Evolutionary conservation across 805 yeast species (phyloP).

Genomic region (Cyberlindnera lachancei): DNA sequence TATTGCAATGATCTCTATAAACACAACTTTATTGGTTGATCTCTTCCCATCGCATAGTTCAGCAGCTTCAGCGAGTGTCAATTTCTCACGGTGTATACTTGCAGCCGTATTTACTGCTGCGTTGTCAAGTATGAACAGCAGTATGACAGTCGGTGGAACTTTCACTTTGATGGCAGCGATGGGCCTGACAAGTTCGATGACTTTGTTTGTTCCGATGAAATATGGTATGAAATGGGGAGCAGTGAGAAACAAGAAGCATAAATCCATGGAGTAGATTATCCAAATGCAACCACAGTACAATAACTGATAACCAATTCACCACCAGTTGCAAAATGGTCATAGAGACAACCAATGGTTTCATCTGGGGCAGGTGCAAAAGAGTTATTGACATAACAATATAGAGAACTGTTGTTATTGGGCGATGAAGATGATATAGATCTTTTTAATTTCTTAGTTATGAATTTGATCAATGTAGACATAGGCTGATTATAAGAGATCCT

Average conservation of each 20-base stretch:
- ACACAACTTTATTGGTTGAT: slow-evolving; percentile 69
- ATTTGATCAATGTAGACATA: slow-evolving; percentile 38
- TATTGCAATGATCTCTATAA: slow-evolving; percentile 48
- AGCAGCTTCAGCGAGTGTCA: slow-evolving; percentile 66
- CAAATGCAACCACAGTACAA: slow-evolving; percentile 40
- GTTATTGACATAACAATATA: slow-evolving; percentile 38
- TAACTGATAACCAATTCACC: slow-evolving; percentile 38
- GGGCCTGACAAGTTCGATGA: slow-evolving; percentile 22
- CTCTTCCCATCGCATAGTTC: slow-evolving; percentile 64
- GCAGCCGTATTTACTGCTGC: slow-evolving; percentile 69
- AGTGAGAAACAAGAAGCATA: slow-evolving; percentile 13
- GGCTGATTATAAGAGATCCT: slow-evolving; percentile 40
- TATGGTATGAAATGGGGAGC: slow-evolving; percentile 25
- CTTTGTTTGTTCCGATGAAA: slow-evolving; percentile 23
- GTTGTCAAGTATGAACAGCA: slow-evolving; percentile 47
- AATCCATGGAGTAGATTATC: slow-evolving; percentile 17
- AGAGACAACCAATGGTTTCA: slow-evolving; percentile 33
- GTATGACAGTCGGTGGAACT: slow-evolving; percentile 66
- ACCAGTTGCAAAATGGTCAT: slow-evolving; percentile 27
- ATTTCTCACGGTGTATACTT: slow-evolving; percentile 63
- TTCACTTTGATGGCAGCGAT: slow-evolving; percentile 64
- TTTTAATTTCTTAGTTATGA: slow-evolving; percentile 34
- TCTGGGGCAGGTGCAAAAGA: slow-evolving; percentile 40
- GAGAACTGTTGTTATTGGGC: slow-evolving; percentile 7
- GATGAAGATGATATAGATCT: slow-evolving; percentile 15